Base-by-base conservation (phyloP, 345 rosid genomes). In the Lepidium didymum region DNA sequence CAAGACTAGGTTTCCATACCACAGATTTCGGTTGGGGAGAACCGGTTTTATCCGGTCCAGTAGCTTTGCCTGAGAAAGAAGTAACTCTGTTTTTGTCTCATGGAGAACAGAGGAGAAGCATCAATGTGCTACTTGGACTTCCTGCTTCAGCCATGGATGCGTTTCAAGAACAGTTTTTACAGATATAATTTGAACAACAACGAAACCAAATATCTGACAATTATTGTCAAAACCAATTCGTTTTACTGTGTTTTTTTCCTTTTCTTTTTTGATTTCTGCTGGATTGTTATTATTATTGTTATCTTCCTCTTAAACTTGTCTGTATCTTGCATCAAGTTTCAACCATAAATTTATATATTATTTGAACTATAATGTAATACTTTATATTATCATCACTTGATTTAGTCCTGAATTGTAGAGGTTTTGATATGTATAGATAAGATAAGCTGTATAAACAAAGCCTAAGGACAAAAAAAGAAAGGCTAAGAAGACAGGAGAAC, bases 21-120 rank as follows among this genome's bases (percentile, higher is more conserved):
- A 85, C 95, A 1, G 93, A 92, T 50, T 92, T 92, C 49, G 98
- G 98, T 10, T 92, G 98, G 96, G 98, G 96, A 38, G 88, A 86
- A 79, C 93, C 98, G 8, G 65, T 83, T 54, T 56, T 87, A 36
- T 87, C 96, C 0, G 96, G 93, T 9, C 96, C 98, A 3, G 98
- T 89, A 50, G 88, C 88, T 4, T 77, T 89, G 81, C 98, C 98
- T 0, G 93, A 87, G 82, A 92, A 92, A 74, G 98, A 92, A 78
- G 96, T 87, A 50, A 83, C 80, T 52, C 78, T 87, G 80, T 87
- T 92, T 79, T 85, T 92, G 21, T 84, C 93, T 51, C 96, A 89
- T 68, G 96, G 98, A 33, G 83, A 77, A 54, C 82, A 87, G 70
- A 89, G 91, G 76, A 89, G 74, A 74, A 87, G 86, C 84, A 84